Conservation (phyloP, 176 grass and related monocot species). For the Aegilops umbellulata region DNA sequence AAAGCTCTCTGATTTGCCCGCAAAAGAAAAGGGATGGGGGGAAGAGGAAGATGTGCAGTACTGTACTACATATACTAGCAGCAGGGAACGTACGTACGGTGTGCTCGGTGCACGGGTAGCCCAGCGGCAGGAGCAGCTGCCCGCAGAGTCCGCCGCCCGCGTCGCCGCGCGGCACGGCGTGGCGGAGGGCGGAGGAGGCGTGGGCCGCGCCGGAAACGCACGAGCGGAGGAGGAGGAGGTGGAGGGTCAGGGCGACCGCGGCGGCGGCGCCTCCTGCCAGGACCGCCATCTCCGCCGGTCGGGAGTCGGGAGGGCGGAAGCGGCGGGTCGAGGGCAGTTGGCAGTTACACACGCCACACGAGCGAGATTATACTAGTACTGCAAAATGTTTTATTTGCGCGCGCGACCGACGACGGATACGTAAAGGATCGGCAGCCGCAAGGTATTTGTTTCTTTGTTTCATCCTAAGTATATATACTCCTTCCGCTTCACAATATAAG, state of each 20-base stretch:
- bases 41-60: background rate
- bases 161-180: background rate
- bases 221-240: constrained; percentile 13
- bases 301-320: background rate
- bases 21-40: too few species aligned
- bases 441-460: background rate
- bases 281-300: constrained; percentile 28
- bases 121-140: constrained; percentile 58
- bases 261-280: background rate
- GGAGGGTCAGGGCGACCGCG: constrained; percentile 4
- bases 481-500: too few species aligned
- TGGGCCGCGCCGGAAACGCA: background rate
- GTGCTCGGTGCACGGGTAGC: constrained; percentile 84
- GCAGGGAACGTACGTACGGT: constrained; percentile 39
- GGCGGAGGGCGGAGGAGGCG: constrained; percentile 26
- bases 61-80: background rate
- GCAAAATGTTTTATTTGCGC: background rate
- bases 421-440: background rate
- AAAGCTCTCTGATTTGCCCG: too few species aligned
- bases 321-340: constrained; percentile 13
- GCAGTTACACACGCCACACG: background rate
- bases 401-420: background rate
- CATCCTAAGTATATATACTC: too few species aligned
- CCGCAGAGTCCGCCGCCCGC: constrained; percentile 54
- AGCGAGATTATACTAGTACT: background rate